Conservation (phyloP, 805 yeast genomes). For the Maudiozyma pseudohumilis region DNA sequence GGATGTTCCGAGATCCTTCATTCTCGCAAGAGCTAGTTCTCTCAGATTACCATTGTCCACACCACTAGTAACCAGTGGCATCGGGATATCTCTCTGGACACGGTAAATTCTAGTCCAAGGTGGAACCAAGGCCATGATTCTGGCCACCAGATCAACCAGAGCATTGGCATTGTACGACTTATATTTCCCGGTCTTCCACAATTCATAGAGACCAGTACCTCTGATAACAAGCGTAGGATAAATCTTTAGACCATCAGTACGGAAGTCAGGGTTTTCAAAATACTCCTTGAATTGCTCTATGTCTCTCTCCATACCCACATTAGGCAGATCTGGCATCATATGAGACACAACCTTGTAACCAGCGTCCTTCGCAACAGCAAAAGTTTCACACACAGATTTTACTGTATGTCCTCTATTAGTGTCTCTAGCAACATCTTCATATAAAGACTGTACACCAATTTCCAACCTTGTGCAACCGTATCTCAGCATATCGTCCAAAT, state of each 20-base stretch:
- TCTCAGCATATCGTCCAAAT: slow-evolving; percentile 86
- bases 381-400: slow-evolving; percentile 89
- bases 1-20: slow-evolving; percentile 94
- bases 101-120: slow-evolving; percentile 99
- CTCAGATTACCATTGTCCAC: slow-evolving; percentile 96
- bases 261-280: slow-evolving; percentile 91
- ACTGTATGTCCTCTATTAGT: slow-evolving; percentile 98
- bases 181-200: slow-evolving; percentile 94
- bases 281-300: slow-evolving; percentile 92
- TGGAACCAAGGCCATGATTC: slow-evolving; percentile 91
- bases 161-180: slow-evolving; percentile 93
- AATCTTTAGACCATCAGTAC: slow-evolving; percentile 92
- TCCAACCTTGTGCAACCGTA: slow-evolving; percentile 96
- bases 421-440: slow-evolving; percentile 97
- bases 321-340: slow-evolving; percentile 99
- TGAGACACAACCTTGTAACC: slow-evolving; percentile 97
- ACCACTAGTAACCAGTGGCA: slow-evolving; percentile 96
- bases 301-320: slow-evolving; percentile 97
- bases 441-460: slow-evolving; percentile 93
- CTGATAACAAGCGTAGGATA: slow-evolving; percentile 95
- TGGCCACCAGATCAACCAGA: slow-evolving; percentile 85
- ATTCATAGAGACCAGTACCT: slow-evolving; percentile 93
- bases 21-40: slow-evolving; percentile 90
- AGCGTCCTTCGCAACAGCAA: slow-evolving; percentile 92
- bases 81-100: slow-evolving; percentile 97